Evolutionary conservation across 106 monocot genomes (phyloP), one percentile per base, ranked within the genome.

Genomic region (Phalaenopsis equestris): DNA sequence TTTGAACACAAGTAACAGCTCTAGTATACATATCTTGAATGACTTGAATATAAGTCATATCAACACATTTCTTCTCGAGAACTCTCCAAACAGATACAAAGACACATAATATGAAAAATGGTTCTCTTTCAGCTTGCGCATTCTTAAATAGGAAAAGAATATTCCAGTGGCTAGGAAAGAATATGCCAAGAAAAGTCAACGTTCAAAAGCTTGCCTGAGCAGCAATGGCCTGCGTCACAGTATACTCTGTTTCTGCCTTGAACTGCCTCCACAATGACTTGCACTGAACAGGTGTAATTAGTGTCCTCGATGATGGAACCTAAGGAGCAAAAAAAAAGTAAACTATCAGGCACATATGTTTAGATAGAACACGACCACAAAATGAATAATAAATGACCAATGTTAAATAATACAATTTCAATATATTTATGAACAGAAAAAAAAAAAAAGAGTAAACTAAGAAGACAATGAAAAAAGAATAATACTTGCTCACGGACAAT

Each of bases 191-290:
- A 72, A 38, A 41, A 41, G 14, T 41, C 21, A 0, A 41, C 6
- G 37, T 38, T 72, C 14, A 72, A 72, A 75, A 43, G 42, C 75
- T 78, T 89, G 81, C 97, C 97, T 97, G 97, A 84, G 92, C 92
- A 80, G 92, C 83, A 86, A 94, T 92, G 45, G 97, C 94, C 70
- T 97, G 97, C 17, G 97, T 89, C 17, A 97, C 94, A 74, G 81
- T 90, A 72, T 89, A 97, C 65, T 97, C 97, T 0, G 94, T 97
- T 83, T 94, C 97, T 77, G 89, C 70, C 21, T 86, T 90, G 67
- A 97, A 94, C 84, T 97, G 97, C 48, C 97, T 90, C 97, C 97
- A 97, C 78, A 97, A 83, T 72, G 92, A 89, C 81, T 94, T 97
- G 81, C 97, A 97, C 23, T 94, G 97, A 21, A 94, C 94, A 47